Evolutionary conservation across 1,284 basidiomycete genomes (phyloP).

Genomic region (Fomitopsis betulina): DNA sequence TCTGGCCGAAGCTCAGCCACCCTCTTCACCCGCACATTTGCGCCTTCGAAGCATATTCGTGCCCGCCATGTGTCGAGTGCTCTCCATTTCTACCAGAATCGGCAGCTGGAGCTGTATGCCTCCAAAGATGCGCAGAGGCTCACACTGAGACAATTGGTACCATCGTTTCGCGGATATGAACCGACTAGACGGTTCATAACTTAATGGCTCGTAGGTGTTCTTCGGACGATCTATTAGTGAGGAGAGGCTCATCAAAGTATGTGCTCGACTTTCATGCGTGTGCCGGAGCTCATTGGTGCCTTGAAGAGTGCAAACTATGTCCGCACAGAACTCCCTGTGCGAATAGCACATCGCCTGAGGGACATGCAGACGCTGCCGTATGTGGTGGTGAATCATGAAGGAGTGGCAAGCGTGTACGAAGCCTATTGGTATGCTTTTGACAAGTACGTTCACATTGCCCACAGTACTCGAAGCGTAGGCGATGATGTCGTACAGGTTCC

Average conservation of each 20-base stretch:
- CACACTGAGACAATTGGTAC: conserved; percentile 79
- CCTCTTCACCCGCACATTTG: neutral
- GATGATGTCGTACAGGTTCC: conserved; percentile 47
- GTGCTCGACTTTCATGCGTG: conserved; percentile 7
- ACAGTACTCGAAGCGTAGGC: conserved; percentile 8
- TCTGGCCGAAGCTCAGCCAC: neutral
- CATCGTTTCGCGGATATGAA: conserved; percentile 12
- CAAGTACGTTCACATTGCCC: conserved; percentile 45
- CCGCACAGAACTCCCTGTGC: conserved; percentile 81
- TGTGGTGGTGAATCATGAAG: conserved; percentile 84
- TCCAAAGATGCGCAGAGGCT: conserved; percentile 69
- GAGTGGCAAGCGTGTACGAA: conserved; percentile 82
- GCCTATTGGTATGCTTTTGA: conserved; percentile 81
- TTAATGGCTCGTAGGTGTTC: conserved; percentile 39
- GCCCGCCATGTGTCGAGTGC: conserved; percentile 19
- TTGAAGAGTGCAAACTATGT: conserved; percentile 84
- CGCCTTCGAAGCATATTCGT: neutral
- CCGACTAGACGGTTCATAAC: conserved; percentile 3
- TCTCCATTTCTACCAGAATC: conserved; percentile 80
- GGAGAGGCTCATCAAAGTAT: conserved; percentile 68
- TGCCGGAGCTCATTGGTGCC: neutral
- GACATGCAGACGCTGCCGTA: conserved; percentile 87
- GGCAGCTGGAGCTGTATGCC: conserved; percentile 80
- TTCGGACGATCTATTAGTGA: conserved; percentile 76
- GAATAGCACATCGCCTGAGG: conserved; percentile 84